Base-by-base conservation (phyloP, 805 yeast genomes). In the Candida vartiovaarae region DNA sequence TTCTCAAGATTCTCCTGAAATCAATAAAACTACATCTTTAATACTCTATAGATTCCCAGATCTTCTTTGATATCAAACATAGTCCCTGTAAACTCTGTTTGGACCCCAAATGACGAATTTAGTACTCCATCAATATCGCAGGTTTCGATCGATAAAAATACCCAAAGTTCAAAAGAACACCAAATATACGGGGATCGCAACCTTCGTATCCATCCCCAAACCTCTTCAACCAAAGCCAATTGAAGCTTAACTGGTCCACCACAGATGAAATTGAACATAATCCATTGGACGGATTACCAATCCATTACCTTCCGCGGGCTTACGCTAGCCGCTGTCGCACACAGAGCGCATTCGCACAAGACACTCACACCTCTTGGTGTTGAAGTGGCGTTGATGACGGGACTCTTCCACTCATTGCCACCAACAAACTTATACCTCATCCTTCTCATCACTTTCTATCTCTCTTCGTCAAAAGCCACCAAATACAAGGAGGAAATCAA, bases 391-490 rank as follows among this genome's bases (percentile, higher is more conserved):
- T 38, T 64, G 3, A 39, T 62, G 10, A 61, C 67, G 0, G 75
- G 73, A 1, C 10, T 62, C n/a, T 54, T 70, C 37, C 75, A 71
- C 49, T 60, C 67, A 3, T 41, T 63, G 20, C 67, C 71, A 26
- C 56, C 60, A 3, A 55, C 68, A 40, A 61, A 61, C 24, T 54
- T 69, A 3, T 61, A 57, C 37, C 45, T 70, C 34, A 46, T 53
- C 1, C 53, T 70, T 20, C 48, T 68, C 8, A 43, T 67, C 5
- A 53, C 58, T 9, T 70, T 71, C 49, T 70, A 61, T 48, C 43
- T 67, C 23, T 55, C 72, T 1, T 64, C 70, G 1, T 66, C 71
- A 4, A 54, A 53, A 36, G 63, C 64, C 30, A 70, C 75, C 8
- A 68, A 67, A 48, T 58, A 58, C 45, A 70, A 67, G 47, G 64